A percentile compares a stretch with the other conserved stretches of the same genome.
phyloP scores from a whole-genome alignment of 129 eudicot genomes.

The Lonicera japonica region DNA sequence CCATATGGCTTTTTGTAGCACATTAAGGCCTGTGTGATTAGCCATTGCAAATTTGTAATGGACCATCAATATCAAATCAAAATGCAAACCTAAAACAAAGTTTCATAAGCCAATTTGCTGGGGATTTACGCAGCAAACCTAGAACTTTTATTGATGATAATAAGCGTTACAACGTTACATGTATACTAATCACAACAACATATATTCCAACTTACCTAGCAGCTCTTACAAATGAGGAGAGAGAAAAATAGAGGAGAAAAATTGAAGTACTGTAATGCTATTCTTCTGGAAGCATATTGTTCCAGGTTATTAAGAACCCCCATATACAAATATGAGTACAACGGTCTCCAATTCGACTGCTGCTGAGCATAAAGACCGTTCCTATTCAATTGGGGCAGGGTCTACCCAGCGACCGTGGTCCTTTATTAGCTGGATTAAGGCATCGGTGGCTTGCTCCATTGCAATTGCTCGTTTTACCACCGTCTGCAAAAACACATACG shows the following conservation, averaged over 20 bases:
- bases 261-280: background rate
- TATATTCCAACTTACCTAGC: background rate
- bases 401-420: conserved; percentile 98
- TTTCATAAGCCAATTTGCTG: too few relatives aligned
- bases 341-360: background rate
- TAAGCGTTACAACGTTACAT: background rate
- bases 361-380: background rate
- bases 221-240: background rate
- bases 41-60: too few relatives aligned
- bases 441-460: conserved; percentile 90
- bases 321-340: background rate
- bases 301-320: background rate
- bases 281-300: background rate
- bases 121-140: background rate
- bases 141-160: background rate
- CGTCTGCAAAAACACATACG: conserved; percentile 33
- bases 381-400: conserved; percentile 75
- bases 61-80: too few relatives aligned
- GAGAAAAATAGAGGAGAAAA: background rate
- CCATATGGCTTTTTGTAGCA: too few relatives aligned
- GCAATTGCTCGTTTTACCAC: conserved; percentile 89
- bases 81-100: too few relatives aligned
- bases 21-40: too few relatives aligned
- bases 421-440: conserved; percentile 80
- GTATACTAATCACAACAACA: background rate